Evolutionary conservation across 192 early-diverging fungal species (phyloP).

Genomic region (Coemansia sp.): DNA sequence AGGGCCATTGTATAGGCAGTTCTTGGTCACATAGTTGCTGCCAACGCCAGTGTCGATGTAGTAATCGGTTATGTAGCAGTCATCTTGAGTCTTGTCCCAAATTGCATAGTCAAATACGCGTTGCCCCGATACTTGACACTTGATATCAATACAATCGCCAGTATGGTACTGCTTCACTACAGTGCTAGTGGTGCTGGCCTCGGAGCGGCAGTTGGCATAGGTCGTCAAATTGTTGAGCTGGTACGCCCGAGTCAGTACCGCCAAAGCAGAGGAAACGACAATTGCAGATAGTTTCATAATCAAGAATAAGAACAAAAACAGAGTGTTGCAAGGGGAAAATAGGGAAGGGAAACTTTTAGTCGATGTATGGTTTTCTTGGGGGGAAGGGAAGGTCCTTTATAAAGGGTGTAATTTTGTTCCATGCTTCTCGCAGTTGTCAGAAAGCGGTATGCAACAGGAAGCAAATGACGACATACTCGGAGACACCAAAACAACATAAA

Average conservation of each 20-base stretch:
- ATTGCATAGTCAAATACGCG: constrained; percentile 28
- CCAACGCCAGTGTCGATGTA: constrained; percentile 46
- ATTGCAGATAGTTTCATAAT: constrained; percentile 19
- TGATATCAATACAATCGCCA: constrained; percentile 15
- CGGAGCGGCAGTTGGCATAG: constrained; percentile 32
- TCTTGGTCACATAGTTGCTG: constrained; percentile 19
- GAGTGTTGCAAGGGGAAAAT: not conserved
- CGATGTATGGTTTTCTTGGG: no score
- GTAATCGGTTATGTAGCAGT: constrained; percentile 55
- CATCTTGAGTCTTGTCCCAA: constrained; percentile 55
- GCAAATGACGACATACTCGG: not conserved
- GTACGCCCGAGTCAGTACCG: constrained; percentile 16
- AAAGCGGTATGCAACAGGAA: not conserved
- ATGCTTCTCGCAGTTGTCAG: not conserved
- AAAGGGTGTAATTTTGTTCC: no score
- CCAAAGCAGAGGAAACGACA: constrained; percentile 4
- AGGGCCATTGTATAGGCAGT: constrained; percentile 21
- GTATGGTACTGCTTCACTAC: constrained; percentile 19
- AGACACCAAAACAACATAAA: not conserved
- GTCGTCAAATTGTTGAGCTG: constrained; percentile 20
- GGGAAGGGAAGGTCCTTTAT: no score
- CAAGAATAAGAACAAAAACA: not conserved
- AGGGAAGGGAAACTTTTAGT: not conserved
- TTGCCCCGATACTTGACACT: constrained; percentile 41
- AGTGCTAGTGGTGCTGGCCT: constrained; percentile 21